These are phyloP conservation scores for Eustoma russellianum DNA, from an alignment of 257 asterid species.

Conservation along the genomic window DNA sequence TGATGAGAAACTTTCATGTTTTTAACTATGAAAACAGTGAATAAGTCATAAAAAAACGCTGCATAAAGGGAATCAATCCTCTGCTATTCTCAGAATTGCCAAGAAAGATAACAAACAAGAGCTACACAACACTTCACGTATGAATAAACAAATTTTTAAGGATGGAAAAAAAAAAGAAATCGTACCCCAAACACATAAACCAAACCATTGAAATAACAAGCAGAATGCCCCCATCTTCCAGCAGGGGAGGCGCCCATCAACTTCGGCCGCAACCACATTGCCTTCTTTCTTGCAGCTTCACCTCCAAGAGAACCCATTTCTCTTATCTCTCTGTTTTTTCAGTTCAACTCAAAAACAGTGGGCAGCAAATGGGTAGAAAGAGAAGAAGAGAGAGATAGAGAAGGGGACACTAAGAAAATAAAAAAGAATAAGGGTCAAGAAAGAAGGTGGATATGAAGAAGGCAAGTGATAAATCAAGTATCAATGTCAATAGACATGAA, in stretches of 20 bases:
- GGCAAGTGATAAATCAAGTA: constrained; percentile 85
- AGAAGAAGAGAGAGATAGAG: constrained; percentile 5
- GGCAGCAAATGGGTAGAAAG: constrained; percentile 6
- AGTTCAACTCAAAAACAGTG: constrained; percentile 2
- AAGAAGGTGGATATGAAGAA: constrained; percentile 33
- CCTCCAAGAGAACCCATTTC: constrained; percentile 55
- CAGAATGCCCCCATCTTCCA: constrained; percentile 98
- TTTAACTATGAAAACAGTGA: too few relatives aligned
- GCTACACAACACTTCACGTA: constrained; percentile 6
- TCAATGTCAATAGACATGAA: constrained; percentile 97
- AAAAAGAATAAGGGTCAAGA: constrained; percentile 51
- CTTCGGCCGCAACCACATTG: constrained; percentile 76
- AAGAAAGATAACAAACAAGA: background rate
- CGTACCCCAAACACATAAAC: constrained; percentile 80
- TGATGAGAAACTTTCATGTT: too few relatives aligned
- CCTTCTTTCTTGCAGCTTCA: constrained; percentile 40
- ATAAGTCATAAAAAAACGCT: too few relatives aligned
- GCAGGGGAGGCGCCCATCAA: constrained; percentile 65
- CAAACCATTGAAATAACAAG: constrained; percentile 67
- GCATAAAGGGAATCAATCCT: constrained; percentile 29
- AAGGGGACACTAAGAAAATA: constrained; percentile 13
- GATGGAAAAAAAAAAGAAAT: background rate
- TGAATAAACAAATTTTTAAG: constrained; percentile 6
- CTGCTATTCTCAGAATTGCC: constrained; percentile 12
- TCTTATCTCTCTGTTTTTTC: background rate